These are phyloP conservation scores for Suillus sp. DNA, from an alignment of 768 basidiomycete genomes.

Conservation along the genomic window DNA sequence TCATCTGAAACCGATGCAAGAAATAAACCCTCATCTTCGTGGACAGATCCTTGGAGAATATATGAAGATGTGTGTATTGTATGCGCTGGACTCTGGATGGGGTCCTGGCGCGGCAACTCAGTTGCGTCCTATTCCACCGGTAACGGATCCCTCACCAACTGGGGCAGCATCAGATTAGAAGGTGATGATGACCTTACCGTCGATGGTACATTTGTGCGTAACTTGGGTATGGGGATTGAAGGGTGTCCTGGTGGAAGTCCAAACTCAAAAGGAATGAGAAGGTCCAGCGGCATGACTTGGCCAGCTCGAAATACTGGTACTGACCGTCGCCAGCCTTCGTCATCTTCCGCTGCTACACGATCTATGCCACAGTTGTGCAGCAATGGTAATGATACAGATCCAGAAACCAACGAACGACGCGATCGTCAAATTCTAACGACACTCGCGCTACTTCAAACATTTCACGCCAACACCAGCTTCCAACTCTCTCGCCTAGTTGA, in stretches of 20 bases:
- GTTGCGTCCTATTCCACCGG: slow-evolving; percentile 50
- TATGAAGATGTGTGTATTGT: slow-evolving; percentile 86
- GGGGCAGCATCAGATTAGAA: slow-evolving; percentile 61
- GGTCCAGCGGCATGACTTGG: slow-evolving; percentile 55
- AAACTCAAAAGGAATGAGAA: slow-evolving; percentile 41
- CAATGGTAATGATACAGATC: slow-evolving; percentile 16
- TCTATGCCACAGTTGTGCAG: slow-evolving; percentile 33
- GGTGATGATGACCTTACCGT: slow-evolving; percentile 65
- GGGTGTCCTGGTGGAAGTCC: slow-evolving; percentile 47
- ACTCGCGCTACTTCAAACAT: slow-evolving; percentile 63
- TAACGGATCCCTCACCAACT: slow-evolving; percentile 47
- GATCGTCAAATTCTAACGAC: slow-evolving; percentile 47
- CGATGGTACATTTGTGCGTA: slow-evolving; percentile 47
- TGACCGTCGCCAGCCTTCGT: slow-evolving; percentile 35
- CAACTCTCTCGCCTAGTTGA: slow-evolving; percentile 49
- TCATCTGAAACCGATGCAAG: slow-evolving; percentile 34
- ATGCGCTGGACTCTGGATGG: slow-evolving; percentile 83
- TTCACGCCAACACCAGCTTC: slow-evolving; percentile 65
- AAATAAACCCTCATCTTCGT: slow-evolving; percentile 47
- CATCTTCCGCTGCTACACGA: slow-evolving; percentile 26
- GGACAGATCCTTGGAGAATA: slow-evolving; percentile 78
- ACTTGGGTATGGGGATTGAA: slow-evolving; percentile 71
- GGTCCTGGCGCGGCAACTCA: slow-evolving; percentile 58
- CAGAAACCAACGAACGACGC: slow-evolving; percentile 27
- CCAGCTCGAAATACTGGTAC: slow-evolving; percentile 39